Evolutionary conservation across 441 rosid genomes (phyloP), one percentile per base, ranked within the genome.

Genomic region (Pelargonium myrrhifolium): DNA sequence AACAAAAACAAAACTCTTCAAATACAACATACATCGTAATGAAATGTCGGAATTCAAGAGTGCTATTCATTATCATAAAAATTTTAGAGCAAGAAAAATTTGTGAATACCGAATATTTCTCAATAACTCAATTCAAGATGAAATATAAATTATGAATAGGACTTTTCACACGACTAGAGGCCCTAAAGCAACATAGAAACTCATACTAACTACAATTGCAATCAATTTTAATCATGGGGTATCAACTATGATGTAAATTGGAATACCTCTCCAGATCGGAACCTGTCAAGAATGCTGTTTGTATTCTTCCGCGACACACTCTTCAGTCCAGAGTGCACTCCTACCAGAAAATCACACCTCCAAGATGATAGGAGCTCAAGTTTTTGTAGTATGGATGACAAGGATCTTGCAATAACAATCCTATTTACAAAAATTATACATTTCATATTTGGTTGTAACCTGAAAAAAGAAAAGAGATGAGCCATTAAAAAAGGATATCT

Each of bases 381-480:
- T 28, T 82, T 88, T 77, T 88, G 90, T 56, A 94, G 83, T 72
- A 94, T 70, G 78, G 69, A 79, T 67, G 97, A 78, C 78, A 94
- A 75, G 63, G 92, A 79, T 81, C 93, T 88, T 10, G 99, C 99
- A 74, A 82, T 87, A 67, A 88, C 81, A 73, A 94, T 88, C 84
- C 99, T 89, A 80, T 88, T 89, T 71, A 94, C 99, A 80, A 94
- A 94, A 70, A 91, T 71, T 84, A 94, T 87, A 76, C 96, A 87
- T 80, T 94, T 94, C 89, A 85, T 84, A 76, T 89, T 76, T 69
- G 86, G 85, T 74, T 83, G 96, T 66, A 83, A 77, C 86, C 97
- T 94, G 96, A 62, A 84, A 75, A 73, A 15, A 6, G 60, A 68
- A 67, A 66, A 62, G 55, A n/a, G 22, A 65, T 71, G 53, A 64